Evolutionary conservation across 192 early-diverging fungal genomes (phyloP).

Genomic region (Pecoramyces ruminantium): DNA sequence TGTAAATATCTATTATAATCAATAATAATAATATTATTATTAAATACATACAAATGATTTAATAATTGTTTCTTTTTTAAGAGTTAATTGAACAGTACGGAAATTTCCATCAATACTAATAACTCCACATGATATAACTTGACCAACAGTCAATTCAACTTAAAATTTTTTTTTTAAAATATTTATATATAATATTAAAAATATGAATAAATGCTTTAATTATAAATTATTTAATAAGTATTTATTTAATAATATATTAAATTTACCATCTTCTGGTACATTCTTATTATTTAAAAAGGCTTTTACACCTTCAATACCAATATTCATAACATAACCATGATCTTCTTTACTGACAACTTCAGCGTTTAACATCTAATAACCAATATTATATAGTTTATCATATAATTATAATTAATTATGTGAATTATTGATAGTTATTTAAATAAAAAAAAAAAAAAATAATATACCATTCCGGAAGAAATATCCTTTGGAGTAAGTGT

Average conservation of each 20-base stretch:
- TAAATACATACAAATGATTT: conserved; percentile 26
- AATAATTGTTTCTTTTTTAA: conserved; percentile 37
- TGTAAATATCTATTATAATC: too few species aligned
- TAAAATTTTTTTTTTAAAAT: conserved; percentile 16
- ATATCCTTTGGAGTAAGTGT: conserved; percentile 47
- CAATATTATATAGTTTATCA: too few species aligned
- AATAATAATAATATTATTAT: too few species aligned
- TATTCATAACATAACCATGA: conserved; percentile 71
- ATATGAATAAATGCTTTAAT: too few species aligned
- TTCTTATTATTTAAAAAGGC: conserved; percentile 61
- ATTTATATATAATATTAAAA: not conserved
- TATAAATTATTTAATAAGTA: too few species aligned
- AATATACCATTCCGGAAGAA: conserved; percentile 43
- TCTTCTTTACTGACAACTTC: conserved; percentile 74
- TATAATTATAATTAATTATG: too few species aligned
- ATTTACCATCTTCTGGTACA: conserved; percentile 3
- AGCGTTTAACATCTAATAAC: conserved; percentile 30
- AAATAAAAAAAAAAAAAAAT: not conserved
- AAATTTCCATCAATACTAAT: conserved; percentile 34
- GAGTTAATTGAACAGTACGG: conserved; percentile 45
- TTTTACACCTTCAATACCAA: conserved; percentile 47
- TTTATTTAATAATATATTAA: too few species aligned
- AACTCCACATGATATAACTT: conserved; percentile 52
- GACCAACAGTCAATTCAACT: conserved; percentile 49
- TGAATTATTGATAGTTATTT: too few species aligned